A percentile compares a stretch with the other conserved stretches of the same genome.
These are phyloP conservation scores for Amanita inopinata DNA, from an alignment of 768 basidiomycete species.

Conservation along the genomic window DNA sequence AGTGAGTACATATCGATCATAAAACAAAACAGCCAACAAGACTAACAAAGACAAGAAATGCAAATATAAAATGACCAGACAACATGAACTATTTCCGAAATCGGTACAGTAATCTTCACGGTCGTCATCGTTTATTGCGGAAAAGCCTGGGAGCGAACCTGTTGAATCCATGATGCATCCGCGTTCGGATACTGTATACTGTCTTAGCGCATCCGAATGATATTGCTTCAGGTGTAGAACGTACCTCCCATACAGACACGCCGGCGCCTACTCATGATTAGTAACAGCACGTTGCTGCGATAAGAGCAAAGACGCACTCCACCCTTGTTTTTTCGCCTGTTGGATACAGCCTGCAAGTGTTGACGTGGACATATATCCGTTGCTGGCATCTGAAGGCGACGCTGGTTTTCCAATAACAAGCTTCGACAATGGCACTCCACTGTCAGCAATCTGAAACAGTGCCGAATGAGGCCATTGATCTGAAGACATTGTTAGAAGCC, in stretches of 20 bases:
- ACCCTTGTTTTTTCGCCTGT: slow-evolving; percentile 40
- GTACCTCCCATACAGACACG: background rate
- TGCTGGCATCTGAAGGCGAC: slow-evolving; percentile 28
- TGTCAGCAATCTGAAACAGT: slow-evolving; percentile 38
- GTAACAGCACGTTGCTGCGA: too few relatives aligned
- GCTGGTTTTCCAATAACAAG: slow-evolving; percentile 62
- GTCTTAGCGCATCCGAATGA: background rate
- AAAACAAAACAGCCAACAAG: too few relatives aligned
- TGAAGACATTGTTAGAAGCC: slow-evolving; percentile 43
- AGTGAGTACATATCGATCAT: too few relatives aligned
- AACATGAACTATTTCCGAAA: too few relatives aligned
- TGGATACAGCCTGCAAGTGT: slow-evolving; percentile 43
- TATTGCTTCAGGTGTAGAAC: background rate
- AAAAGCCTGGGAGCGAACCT: background rate
- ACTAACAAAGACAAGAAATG: too few relatives aligned
- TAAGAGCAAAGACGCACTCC: too few relatives aligned
- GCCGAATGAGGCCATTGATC: slow-evolving; percentile 42
- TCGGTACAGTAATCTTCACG: too few relatives aligned
- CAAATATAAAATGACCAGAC: too few relatives aligned
- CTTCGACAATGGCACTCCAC: slow-evolving; percentile 42
- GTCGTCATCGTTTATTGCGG: background rate
- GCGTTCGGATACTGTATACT: background rate
- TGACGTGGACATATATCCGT: slow-evolving; percentile 40
- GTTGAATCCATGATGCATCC: background rate
- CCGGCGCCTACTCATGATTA: background rate